A percentile compares a stretch with the other conserved stretches of the same genome.
phyloP scores from a whole-genome alignment of 371 early-diverging fungal species.

The Gilbertella persicaria region DNA sequence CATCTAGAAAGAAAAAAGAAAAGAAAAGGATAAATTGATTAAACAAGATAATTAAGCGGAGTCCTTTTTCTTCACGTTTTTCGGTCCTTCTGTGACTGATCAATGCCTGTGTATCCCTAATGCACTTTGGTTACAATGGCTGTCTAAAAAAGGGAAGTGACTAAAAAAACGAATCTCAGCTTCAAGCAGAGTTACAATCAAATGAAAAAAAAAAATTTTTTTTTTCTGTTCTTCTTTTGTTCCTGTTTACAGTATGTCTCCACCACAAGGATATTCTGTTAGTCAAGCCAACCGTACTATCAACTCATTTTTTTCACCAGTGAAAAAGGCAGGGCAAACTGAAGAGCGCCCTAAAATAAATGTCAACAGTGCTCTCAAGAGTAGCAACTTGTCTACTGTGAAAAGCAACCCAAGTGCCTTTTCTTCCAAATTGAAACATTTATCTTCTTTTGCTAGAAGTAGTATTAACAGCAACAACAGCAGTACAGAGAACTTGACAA shows the following conservation, averaged over 20 bases:
- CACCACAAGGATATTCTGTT: background rate
- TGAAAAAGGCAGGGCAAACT: background rate
- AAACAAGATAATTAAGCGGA: no score
- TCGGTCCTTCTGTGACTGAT: no score
- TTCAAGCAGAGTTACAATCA: no score
- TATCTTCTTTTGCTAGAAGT: background rate
- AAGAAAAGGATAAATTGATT: no score
- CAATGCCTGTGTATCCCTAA: no score
- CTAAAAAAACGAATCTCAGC: no score
- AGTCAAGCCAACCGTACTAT: slow-evolving; percentile 2
- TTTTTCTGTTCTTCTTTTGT: background rate
- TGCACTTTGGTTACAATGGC: no score
- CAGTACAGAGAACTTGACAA: slow-evolving; percentile 7
- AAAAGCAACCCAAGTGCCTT: background rate
- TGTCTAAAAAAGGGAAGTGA: no score
- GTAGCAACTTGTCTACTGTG: background rate
- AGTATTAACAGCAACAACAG: slow-evolving; percentile 7
- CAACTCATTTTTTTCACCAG: slow-evolving; percentile 17
- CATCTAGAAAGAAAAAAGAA: no score
- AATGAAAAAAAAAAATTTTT: background rate
- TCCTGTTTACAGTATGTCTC: background rate
- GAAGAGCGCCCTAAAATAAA: background rate
- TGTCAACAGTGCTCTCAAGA: slow-evolving; percentile 10
- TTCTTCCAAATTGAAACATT: slow-evolving; percentile 1
- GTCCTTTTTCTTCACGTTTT: no score